phyloP scores from a whole-genome alignment of 2,329 filamentous ascomycete genomes.

The Rhynchosporium graminicola region DNA sequence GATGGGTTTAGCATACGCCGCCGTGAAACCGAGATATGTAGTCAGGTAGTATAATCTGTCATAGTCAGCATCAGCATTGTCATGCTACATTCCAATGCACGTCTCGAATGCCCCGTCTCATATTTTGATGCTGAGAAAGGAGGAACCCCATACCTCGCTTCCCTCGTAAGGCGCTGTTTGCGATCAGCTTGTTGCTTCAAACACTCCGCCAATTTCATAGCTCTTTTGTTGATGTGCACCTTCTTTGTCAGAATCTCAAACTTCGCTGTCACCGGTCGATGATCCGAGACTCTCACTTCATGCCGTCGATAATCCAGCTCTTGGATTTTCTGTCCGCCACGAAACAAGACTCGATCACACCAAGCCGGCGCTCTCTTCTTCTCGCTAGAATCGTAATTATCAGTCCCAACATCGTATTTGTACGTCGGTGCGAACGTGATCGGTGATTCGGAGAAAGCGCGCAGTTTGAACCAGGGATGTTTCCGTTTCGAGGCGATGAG shows the following conservation, averaged over 20 bases:
- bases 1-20: slow-evolving; percentile 32
- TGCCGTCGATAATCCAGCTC: slow-evolving; percentile 87
- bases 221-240: slow-evolving; percentile 67
- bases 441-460: slow-evolving; percentile 85
- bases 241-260: slow-evolving; percentile 86
- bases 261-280: slow-evolving; percentile 83
- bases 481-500: slow-evolving; percentile 84
- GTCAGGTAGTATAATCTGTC: slow-evolving; percentile 63
- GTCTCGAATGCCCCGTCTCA: too few species aligned
- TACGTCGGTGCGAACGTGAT: slow-evolving; percentile 96
- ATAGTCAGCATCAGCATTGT: slow-evolving; percentile 4
- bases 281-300: slow-evolving; percentile 88
- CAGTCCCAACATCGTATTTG: slow-evolving; percentile 96
- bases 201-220: slow-evolving; percentile 69
- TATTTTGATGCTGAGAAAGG: slow-evolving; percentile 11
- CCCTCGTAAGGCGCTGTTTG: slow-evolving; percentile 65
- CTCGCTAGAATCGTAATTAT: slow-evolving; percentile 91
- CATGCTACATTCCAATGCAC: too few species aligned
- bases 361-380: slow-evolving; percentile 93
- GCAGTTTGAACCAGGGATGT: slow-evolving; percentile 85
- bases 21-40: slow-evolving; percentile 55
- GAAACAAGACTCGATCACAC: slow-evolving; percentile 92
- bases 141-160: slow-evolving; percentile 70
- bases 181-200: slow-evolving; percentile 74
- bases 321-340: slow-evolving; percentile 76